Percentiles rank a stretch among this genome's conserved stretches.
Evolutionary conservation across 495 filamentous ascomycete genomes (phyloP).

Genomic region (Tuber indicum): DNA sequence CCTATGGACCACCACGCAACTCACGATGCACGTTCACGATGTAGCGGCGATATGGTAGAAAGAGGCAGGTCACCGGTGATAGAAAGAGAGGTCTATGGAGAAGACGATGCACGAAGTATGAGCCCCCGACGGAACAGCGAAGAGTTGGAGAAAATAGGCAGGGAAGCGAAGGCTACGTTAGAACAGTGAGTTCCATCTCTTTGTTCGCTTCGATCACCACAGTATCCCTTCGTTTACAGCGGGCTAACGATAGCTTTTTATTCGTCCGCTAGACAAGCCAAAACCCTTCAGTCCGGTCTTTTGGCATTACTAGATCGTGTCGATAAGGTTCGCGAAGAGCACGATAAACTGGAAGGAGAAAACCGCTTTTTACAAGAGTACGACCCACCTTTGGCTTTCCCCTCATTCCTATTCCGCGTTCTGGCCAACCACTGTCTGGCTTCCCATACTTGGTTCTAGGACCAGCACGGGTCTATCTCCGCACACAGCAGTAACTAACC

Average conservation of each 20-base stretch:
- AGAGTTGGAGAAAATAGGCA: conserved; percentile 76
- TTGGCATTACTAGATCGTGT: conserved; percentile 83
- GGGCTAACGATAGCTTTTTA: conserved; percentile 16
- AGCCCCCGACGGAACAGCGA: conserved; percentile 84
- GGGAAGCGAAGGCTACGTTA: conserved; percentile 64
- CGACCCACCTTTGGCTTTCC: conserved; percentile 18
- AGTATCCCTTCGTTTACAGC: conserved; percentile 8
- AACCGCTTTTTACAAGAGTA: conserved; percentile 94
- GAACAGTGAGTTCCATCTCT: conserved; percentile 49
- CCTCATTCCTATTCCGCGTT: conserved; percentile 10
- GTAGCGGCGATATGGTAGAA: conserved; percentile 33
- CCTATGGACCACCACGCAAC: conserved; percentile 26
- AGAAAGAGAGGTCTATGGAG: conserved; percentile 48
- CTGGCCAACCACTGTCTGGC: conserved; percentile 10
- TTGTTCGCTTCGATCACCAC: not conserved
- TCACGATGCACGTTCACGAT: conserved; percentile 13
- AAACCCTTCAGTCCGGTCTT: conserved; percentile 77
- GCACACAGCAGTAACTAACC: conserved; percentile 18
- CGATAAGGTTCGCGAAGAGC: conserved; percentile 86
- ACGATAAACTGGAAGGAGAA: conserved; percentile 87
- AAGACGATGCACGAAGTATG: conserved; percentile 88
- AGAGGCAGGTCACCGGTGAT: conserved; percentile 38
- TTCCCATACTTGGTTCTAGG: not conserved
- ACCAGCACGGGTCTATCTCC: conserved; percentile 45
- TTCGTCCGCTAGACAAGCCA: conserved; percentile 62